Evolutionary conservation across 306 rosid species (phyloP).

Genomic region (Hippophae gyantsensis): DNA sequence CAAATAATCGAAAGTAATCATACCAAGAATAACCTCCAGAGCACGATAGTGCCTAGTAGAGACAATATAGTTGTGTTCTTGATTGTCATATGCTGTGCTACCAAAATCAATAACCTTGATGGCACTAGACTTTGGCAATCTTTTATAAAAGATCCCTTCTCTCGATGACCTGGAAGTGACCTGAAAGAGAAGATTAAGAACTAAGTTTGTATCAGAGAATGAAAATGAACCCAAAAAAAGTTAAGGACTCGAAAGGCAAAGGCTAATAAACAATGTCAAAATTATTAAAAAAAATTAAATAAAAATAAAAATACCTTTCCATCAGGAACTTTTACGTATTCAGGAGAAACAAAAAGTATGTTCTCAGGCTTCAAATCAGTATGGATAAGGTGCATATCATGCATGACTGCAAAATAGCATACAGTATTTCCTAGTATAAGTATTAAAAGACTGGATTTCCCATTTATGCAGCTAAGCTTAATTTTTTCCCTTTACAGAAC

Average conservation of each 20-base stretch:
- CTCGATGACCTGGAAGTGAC: constrained; percentile 46
- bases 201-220: too few relatives aligned
- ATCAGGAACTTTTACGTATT: constrained; percentile 59
- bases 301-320: constrained; percentile 24
- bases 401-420: constrained; percentile 57
- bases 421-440: constrained; percentile 3
- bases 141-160: constrained; percentile 43
- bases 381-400: constrained; percentile 67
- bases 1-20: background rate
- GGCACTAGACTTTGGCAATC: constrained; percentile 72
- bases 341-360: constrained; percentile 55
- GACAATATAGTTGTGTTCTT: constrained; percentile 65
- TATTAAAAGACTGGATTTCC: background rate
- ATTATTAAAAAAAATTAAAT: background rate
- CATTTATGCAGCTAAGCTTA: background rate
- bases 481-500: background rate
- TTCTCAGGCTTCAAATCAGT: constrained; percentile 86
- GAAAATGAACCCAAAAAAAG: too few relatives aligned
- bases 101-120: constrained; percentile 87
- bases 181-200: constrained; percentile 23
- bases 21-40: constrained; percentile 86
- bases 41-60: constrained; percentile 88
- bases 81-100: constrained; percentile 65
- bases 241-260: background rate
- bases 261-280: background rate